These are phyloP conservation scores for Hericium coralloides DNA, from an alignment of 768 basidiomycete species.

Conservation along the genomic window DNA sequence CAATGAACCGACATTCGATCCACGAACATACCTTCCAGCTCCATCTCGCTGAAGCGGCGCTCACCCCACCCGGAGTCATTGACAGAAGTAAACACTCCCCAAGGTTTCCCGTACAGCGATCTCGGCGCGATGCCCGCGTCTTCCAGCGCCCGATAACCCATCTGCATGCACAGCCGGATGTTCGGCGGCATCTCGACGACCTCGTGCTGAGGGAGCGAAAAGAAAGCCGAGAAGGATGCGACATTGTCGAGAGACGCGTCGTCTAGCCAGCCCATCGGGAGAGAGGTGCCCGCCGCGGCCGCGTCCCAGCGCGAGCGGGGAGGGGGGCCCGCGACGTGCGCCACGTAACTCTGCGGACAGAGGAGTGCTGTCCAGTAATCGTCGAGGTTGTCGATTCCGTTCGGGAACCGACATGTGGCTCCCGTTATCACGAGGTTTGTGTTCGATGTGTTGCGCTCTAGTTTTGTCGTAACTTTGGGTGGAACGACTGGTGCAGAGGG, in stretches of 20 bases:
- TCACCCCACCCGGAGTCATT: conserved; percentile 2
- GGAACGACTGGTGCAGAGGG: background rate
- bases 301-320: background rate
- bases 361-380: conserved; percentile 2
- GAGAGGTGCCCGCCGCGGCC: background rate
- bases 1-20: background rate
- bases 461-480: background rate
- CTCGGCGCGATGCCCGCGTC: background rate
- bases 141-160: conserved; percentile 2
- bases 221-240: conserved; percentile 1
- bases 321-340: background rate
- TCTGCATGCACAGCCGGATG: background rate
- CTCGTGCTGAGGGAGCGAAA: background rate
- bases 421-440: background rate
- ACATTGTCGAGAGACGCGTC: background rate
- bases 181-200: background rate
- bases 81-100: conserved; percentile 1
- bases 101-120: background rate
- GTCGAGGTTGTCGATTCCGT: background rate
- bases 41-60: background rate
- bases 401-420: background rate
- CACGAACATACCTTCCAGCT: background rate
- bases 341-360: background rate
- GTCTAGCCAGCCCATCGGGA: background rate
- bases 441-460: background rate